Evolutionary conservation across 2,329 filamentous ascomycete genomes (phyloP).

Genomic region (Zelopaecilomyces penicillatus): DNA sequence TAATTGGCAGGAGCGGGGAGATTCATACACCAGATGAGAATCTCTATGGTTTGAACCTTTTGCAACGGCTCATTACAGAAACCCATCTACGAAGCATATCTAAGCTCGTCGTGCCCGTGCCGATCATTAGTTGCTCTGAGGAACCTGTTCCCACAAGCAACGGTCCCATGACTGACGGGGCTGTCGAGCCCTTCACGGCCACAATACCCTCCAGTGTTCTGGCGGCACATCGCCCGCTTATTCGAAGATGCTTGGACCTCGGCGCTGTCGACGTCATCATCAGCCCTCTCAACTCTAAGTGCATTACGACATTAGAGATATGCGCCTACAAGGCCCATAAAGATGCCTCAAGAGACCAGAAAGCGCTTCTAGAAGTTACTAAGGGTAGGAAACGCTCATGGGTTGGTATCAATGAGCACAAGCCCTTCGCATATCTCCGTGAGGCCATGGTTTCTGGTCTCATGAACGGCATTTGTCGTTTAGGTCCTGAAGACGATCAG

Average conservation of each 20-base stretch:
- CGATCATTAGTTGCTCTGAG: constrained; percentile 36
- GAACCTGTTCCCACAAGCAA: constrained; percentile 16
- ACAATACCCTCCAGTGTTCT: constrained; percentile 15
- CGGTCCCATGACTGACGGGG: constrained; percentile 28
- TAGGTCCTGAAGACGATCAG: constrained; percentile 53
- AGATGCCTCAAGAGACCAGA: constrained; percentile 64
- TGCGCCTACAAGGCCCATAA: constrained; percentile 79
- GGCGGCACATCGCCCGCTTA: constrained; percentile 29
- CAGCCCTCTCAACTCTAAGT: constrained; percentile 66
- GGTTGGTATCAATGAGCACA: constrained; percentile 78
- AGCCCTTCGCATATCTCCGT: constrained; percentile 80
- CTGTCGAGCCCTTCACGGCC: constrained; percentile 27
- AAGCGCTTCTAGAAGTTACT: constrained; percentile 61
- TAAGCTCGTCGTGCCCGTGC: constrained; percentile 48
- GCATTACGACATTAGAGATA: constrained; percentile 67
- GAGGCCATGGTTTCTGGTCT: constrained; percentile 90
- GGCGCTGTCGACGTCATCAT: constrained; percentile 81
- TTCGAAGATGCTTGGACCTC: constrained; percentile 70
- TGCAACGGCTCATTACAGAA: constrained; percentile 51
- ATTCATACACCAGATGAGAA: constrained; percentile 39
- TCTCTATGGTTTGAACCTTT: constrained; percentile 45
- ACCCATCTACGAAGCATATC: constrained; percentile 47
- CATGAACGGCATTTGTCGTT: constrained; percentile 82
- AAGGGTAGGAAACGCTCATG: constrained; percentile 79
- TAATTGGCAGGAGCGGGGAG: constrained; percentile 25